Evolutionary conservation across 768 basidiomycete species (phyloP), one percentile per base, ranked within the genome.

Genomic region (Trametes gibbosa): DNA sequence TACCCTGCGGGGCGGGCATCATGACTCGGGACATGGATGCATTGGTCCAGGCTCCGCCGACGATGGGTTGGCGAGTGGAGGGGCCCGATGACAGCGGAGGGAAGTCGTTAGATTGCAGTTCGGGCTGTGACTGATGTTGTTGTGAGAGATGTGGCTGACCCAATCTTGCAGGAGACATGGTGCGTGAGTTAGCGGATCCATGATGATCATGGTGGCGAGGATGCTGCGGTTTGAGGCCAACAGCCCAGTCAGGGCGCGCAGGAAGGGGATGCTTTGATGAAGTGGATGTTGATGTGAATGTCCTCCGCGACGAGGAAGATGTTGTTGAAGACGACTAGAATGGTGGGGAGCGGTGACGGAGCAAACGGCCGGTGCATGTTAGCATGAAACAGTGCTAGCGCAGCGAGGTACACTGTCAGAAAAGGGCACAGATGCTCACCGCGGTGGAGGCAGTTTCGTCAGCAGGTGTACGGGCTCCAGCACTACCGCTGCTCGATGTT

Each of bases 231-330:
- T 87, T 90, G 34, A 93, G 77, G 16, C 90, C 90, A 4, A 93
- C 89, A 17, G 92, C 91, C 92, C 92, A 94, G 70, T 94, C 92
- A 40, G 92, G 92, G 57, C 92, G 80, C 2, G 90, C 76, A 3
- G 92, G 92, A 39, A 94, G 78, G 14, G 91, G 92, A 56, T 86
- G 84, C 62, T 74, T 91, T 79, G 87, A 89, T 3, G 90, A 90
- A 2, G 87, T 83, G 27, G 90, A 90, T 5, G 87, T 83, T 34
- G 90, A 90, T 1, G 88, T 89, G 63, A 82, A 89, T 6, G 89
- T 90, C 62, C 84, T 81, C 39, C 87, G 81, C 39, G 91, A 92
- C 1, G 89, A 90, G 0, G 90, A 91, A 6, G 92, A 91, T 1
- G 85, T 85, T 13, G 84, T 83, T 6, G 87, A 87, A 46, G 90